Evolutionary conservation across 2,329 filamentous ascomycete species (phyloP).

Genomic region (Alternaria metachromatica): DNA sequence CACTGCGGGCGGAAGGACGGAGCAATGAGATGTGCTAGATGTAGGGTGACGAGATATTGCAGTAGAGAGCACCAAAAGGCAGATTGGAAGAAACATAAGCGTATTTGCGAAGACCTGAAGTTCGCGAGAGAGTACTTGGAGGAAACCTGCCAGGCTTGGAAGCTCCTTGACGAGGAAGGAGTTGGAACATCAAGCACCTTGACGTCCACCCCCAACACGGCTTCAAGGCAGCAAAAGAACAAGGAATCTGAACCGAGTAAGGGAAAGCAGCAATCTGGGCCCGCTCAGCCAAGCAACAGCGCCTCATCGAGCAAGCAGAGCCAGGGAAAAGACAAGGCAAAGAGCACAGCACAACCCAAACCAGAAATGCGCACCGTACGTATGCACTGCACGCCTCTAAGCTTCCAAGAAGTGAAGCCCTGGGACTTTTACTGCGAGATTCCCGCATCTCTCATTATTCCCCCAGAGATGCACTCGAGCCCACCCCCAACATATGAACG

Average conservation of each 20-base stretch:
- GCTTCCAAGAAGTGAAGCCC: neutral
- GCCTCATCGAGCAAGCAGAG: neutral
- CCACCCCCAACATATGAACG: neutral
- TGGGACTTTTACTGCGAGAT: neutral
- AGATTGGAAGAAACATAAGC: neutral
- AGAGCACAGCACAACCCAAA: neutral
- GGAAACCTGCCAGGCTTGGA: neutral
- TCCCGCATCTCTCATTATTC: neutral
- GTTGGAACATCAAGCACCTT: neutral
- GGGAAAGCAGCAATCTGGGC: neutral
- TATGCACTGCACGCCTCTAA: neutral
- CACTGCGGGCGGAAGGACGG: neutral
- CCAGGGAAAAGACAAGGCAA: neutral
- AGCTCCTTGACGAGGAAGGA: neutral
- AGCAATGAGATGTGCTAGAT: neutral
- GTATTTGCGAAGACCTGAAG: neutral
- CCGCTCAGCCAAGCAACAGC: neutral
- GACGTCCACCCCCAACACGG: neutral
- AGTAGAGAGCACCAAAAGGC: neutral
- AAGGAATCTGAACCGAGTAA: neutral
- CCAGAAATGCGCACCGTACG: neutral
- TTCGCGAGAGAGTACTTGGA: neutral
- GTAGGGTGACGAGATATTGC: neutral
- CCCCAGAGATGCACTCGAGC: neutral
- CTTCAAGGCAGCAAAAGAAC: neutral